Percentiles rank a stretch among this genome's conserved stretches.
phyloP scores from a whole-genome alignment of 179 eudicot genomes.

The Camellia oleifera region DNA sequence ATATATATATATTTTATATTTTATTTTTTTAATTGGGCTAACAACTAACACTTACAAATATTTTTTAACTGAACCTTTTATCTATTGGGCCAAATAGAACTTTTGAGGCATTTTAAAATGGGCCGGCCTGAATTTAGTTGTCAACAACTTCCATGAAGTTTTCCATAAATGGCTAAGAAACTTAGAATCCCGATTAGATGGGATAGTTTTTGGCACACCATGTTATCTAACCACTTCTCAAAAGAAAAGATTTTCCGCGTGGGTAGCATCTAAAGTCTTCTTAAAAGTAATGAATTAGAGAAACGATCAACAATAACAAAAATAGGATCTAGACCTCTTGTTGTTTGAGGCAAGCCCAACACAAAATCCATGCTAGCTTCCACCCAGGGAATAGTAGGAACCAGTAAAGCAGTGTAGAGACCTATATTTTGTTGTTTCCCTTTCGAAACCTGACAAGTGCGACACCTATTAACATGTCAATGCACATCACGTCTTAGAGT shows the following conservation, averaged over 20 bases:
- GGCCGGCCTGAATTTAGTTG: too few species aligned
- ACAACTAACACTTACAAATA: too few species aligned
- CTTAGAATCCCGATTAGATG: not conserved
- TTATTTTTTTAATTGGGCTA: too few species aligned
- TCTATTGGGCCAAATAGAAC: too few species aligned
- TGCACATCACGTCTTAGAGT: not conserved
- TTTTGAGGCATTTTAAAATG: too few species aligned
- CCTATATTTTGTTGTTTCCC: not conserved
- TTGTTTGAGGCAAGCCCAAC: not conserved
- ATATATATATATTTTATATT: too few species aligned
- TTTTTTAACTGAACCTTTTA: too few species aligned
- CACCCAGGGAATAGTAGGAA: not conserved
- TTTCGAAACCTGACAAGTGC: not conserved
- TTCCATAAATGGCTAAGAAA: not conserved
- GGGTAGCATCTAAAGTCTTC: not conserved
- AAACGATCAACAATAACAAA: not conserved
- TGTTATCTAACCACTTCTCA: not conserved
- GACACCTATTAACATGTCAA: not conserved
- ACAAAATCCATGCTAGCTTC: conserved; percentile 1
- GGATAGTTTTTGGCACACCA: not conserved
- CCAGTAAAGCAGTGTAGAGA: not conserved
- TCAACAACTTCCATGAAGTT: not conserved
- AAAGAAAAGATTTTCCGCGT: not conserved
- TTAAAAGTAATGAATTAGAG: not conserved
- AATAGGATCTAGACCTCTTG: not conserved